Base-by-base conservation (phyloP, 2,329 filamentous ascomycete genomes). In the Phialocephala subalpina region DNA sequence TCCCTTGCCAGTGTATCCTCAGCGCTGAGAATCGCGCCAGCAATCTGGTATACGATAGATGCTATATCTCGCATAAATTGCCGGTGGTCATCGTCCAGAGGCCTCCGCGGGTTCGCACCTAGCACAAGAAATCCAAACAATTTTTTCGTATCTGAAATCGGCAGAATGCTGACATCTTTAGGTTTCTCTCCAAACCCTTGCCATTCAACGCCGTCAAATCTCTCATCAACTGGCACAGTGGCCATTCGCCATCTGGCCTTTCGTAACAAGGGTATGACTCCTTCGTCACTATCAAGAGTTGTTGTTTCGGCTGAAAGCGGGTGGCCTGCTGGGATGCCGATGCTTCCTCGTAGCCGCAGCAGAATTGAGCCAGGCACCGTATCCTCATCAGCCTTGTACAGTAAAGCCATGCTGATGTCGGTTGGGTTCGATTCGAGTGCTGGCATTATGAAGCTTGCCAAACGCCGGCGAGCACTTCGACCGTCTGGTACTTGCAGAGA, bases 341-440 rank as follows among this genome's bases (percentile, higher is more conserved):
- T 69, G 6, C 64, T 62, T 12, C 70, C 70, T 27, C 65, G 61
- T 3, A 73, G 64, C 11, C 63, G 7, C 8, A 72, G 35, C 2
- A 62, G 27, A 14, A 20, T 49, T 11, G 58, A 56, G 14, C 60
- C 70, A 25, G 68, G 60, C 11, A 57, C 2, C 14, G 60, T 62
- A 16, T 73, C 68, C 33, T 74, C 72, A 52, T 75, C 74, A 12
- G 66, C 52, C 45, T 70, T 70, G 36, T 74, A 76, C 3, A 76
- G 38, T 2, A 76, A 22, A 1, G 73, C 72, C 71, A 76, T 72
- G 12, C 73, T 65, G 12, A 76, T 70, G 38, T 76, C 74, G 12
- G 63, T 47, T 9, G 69, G 64, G 35, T 75, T 73, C 0, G 61
- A 63, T 45, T 71, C 59, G 14, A 76, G 63, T 33, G 65, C 53